phyloP scores from a whole-genome alignment of 345 rosid genomes.

The Reutealis trisperma region DNA sequence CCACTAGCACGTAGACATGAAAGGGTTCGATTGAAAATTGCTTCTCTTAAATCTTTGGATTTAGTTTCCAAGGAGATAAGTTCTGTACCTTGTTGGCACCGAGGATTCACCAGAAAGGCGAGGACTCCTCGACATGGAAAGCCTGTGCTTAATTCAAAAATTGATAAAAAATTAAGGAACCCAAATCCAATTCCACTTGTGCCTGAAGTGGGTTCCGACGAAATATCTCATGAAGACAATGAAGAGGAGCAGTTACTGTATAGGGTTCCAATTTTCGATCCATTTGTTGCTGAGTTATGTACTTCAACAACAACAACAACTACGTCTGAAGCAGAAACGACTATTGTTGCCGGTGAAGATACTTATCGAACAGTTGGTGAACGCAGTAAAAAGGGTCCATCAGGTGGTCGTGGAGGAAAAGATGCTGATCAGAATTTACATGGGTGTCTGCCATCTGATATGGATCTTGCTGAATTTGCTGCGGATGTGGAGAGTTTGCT shows the following conservation, averaged over 20 bases:
- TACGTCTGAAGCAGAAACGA: conserved; percentile 16
- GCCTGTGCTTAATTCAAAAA: conserved; percentile 3
- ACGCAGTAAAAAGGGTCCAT: background rate
- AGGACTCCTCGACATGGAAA: conserved; percentile 72
- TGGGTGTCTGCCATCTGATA: conserved; percentile 70
- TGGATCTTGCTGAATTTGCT: conserved; percentile 85
- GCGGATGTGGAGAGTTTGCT: conserved; percentile 87
- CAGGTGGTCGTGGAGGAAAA: background rate
- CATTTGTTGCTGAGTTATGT: conserved; percentile 52
- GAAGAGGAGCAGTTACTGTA: conserved; percentile 76
- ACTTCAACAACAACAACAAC: conserved; percentile 28
- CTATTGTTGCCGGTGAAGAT: conserved; percentile 1
- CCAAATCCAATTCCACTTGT: conserved; percentile 45
- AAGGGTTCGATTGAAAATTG: conserved; percentile 70
- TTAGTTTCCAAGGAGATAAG: background rate
- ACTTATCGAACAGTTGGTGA: background rate
- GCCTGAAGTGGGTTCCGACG: conserved; percentile 74
- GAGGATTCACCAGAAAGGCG: conserved; percentile 78
- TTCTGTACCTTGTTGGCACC: conserved; percentile 63
- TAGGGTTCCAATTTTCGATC: conserved; percentile 81
- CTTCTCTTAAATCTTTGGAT: conserved; percentile 40
- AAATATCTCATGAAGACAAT: conserved; percentile 49
- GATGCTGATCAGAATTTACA: conserved; percentile 31
- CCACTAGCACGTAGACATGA: conserved; percentile 80
- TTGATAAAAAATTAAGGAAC: conserved; percentile 16